Conservation (phyloP, 306 rosid genomes). For the Acacia melanoxylon region DNA sequence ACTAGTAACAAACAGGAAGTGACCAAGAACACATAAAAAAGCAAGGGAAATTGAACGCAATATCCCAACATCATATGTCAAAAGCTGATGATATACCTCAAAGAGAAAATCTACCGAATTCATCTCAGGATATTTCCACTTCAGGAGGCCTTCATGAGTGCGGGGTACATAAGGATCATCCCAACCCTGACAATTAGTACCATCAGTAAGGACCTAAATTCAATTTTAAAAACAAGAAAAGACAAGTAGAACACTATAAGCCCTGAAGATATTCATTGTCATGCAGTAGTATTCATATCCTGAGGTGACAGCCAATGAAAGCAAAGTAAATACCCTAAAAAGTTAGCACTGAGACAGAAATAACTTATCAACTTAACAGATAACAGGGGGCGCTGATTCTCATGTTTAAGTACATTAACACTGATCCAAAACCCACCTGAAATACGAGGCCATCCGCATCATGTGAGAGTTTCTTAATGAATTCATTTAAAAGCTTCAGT, state of each 20-base stretch:
- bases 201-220: conserved; percentile 21
- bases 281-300: conserved; percentile 20
- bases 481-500: conserved; percentile 86
- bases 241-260: conserved; percentile 5
- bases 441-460: conserved; percentile 98
- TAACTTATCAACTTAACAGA: neutral
- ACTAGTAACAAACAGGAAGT: conserved; percentile 26
- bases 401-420: conserved; percentile 9
- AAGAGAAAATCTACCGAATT: conserved; percentile 97
- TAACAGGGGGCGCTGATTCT: conserved; percentile 13
- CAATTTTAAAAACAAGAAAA: conserved; percentile 18
- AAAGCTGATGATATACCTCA: conserved; percentile 63
- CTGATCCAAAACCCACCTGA: conserved; percentile 66
- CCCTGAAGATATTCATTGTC: conserved; percentile 19
- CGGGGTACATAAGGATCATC: conserved; percentile 98
- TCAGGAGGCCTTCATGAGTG: conserved; percentile 95
- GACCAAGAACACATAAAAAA: neutral
- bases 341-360: neutral
- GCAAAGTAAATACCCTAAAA: conserved; percentile 18
- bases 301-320: conserved; percentile 21
- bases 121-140: conserved; percentile 91
- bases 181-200: conserved; percentile 79
- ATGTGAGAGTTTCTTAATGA: conserved; percentile 91
- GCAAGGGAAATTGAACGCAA: conserved; percentile 3
- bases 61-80: conserved; percentile 27